Percentiles rank a stretch among this genome's conserved stretches.
Conservation (phyloP, 2,329 filamentous ascomycete genomes). For the Didymosphaeria variabile region DNA sequence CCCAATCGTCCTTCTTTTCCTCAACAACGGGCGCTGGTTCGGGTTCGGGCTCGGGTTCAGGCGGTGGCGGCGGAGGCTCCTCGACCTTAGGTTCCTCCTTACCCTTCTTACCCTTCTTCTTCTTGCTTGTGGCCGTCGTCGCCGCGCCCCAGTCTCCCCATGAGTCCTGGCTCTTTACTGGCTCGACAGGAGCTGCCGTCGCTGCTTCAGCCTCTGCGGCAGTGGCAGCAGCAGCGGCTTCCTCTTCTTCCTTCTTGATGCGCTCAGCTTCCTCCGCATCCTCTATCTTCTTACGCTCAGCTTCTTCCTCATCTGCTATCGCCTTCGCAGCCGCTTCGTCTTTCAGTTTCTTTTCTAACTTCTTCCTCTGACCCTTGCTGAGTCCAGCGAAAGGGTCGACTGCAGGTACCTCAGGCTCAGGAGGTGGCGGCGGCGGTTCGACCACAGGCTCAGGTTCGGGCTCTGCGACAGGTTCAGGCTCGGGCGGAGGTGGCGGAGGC, state of each 20-base stretch:
- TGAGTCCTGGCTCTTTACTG: constrained; percentile 40
- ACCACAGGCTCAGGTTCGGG: constrained; percentile 1
- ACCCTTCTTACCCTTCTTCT: constrained; percentile 52
- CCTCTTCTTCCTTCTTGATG: constrained; percentile 5
- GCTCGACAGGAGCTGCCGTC: constrained; percentile 32
- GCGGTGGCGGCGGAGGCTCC: constrained; percentile 19
- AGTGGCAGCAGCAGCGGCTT: constrained; percentile 29
- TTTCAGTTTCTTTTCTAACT: constrained; percentile 10
- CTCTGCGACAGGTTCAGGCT: constrained; percentile 21
- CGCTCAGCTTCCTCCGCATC: constrained; percentile 33
- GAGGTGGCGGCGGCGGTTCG: constrained; percentile 19
- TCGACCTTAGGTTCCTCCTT: constrained; percentile 45
- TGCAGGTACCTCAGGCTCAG: constrained; percentile 24
- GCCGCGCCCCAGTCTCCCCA: constrained; percentile 31
- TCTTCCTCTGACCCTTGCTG: constrained; percentile 11
- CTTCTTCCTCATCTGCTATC: constrained; percentile 50
- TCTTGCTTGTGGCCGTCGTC: constrained; percentile 32
- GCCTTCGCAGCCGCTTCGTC: constrained; percentile 40
- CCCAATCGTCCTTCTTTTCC: constrained; percentile 50
- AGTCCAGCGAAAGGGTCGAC: constrained; percentile 13
- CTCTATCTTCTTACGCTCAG: constrained; percentile 47
- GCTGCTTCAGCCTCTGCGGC: constrained; percentile 40
- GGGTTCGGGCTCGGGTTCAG: constrained; percentile 28
- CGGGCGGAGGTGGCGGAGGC: constrained; percentile 21
- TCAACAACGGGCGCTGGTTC: constrained; percentile 32